These are phyloP conservation scores for Mucor irregularis DNA, from an alignment of 371 early-diverging fungal species.

Conservation along the genomic window DNA sequence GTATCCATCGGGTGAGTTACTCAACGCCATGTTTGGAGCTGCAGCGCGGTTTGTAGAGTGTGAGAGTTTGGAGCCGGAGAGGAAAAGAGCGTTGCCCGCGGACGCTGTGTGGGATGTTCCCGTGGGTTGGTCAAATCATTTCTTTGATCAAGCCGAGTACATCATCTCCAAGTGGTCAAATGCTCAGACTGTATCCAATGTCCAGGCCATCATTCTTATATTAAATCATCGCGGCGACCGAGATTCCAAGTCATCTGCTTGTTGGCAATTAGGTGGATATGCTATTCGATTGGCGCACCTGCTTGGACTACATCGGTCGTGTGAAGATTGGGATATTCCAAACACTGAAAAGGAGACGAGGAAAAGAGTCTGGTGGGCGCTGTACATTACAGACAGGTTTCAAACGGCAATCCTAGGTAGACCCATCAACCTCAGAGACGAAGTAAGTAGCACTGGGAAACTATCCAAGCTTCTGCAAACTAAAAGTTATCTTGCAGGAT, in stretches of 20 bases:
- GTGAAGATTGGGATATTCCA: constrained; percentile 48
- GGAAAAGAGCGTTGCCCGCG: constrained; percentile 17
- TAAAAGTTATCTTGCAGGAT: constrained; percentile 21
- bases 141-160: constrained; percentile 42
- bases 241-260: constrained; percentile 49
- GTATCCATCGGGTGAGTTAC: constrained; percentile 38
- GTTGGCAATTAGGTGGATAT: constrained; percentile 42
- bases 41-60: constrained; percentile 49
- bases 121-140: constrained; percentile 46
- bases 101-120: constrained; percentile 46
- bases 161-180: constrained; percentile 26
- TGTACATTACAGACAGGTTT: constrained; percentile 46
- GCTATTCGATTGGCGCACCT: constrained; percentile 43
- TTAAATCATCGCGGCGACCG: constrained; percentile 45
- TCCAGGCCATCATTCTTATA: constrained; percentile 44
- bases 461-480: background rate
- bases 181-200: constrained; percentile 38
- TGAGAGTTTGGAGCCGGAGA: constrained; percentile 25
- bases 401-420: constrained; percentile 46
- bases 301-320: constrained; percentile 40
- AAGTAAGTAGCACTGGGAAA: constrained; percentile 30
- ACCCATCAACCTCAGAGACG: constrained; percentile 48
- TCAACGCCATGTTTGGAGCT: constrained; percentile 54
- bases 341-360: constrained; percentile 47
- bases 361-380: constrained; percentile 48